Evolutionary conservation across 1,139 yeast species (phyloP).

Genomic region (Geotrichum citri-aurantii): DNA sequence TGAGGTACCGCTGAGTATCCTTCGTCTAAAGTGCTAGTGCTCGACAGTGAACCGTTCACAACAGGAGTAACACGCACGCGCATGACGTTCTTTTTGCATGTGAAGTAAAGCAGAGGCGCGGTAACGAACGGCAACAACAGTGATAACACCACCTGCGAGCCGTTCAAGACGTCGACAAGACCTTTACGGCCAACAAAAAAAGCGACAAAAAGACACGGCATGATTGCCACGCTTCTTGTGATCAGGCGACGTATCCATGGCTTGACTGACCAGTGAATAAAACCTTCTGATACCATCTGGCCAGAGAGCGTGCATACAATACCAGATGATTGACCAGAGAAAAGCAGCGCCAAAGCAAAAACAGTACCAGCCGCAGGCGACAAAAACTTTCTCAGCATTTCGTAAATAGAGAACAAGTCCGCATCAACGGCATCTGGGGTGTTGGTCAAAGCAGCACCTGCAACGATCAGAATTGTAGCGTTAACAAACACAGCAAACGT

Average conservation of each 20-base stretch:
- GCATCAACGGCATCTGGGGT: slow-evolving; percentile 65
- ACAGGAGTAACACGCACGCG: slow-evolving; percentile 42
- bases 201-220: slow-evolving; percentile 60
- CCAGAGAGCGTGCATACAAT: slow-evolving; percentile 85
- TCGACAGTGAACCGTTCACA: background rate
- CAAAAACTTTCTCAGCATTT: slow-evolving; percentile 48
- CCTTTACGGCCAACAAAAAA: slow-evolving; percentile 61
- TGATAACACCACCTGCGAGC: slow-evolving; percentile 83
- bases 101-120: slow-evolving; percentile 83
- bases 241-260: slow-evolving; percentile 75
- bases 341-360: slow-evolving; percentile 67
- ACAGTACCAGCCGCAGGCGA: slow-evolving; percentile 73
- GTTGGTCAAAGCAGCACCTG: slow-evolving; percentile 62
- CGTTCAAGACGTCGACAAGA: slow-evolving; percentile 49
- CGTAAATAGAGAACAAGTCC: slow-evolving; percentile 65
- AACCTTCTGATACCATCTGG: slow-evolving; percentile 80
- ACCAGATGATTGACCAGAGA: slow-evolving; percentile 79
- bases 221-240: slow-evolving; percentile 63
- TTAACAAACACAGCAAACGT: slow-evolving; percentile 76
- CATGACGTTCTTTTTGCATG: slow-evolving; percentile 72
- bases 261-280: slow-evolving; percentile 64
- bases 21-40: background rate
- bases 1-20: background rate
- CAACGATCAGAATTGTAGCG: slow-evolving; percentile 66
- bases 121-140: slow-evolving; percentile 80